Base-by-base conservation (phyloP, 1,284 basidiomycete genomes). In the Albatrellus sp. region DNA sequence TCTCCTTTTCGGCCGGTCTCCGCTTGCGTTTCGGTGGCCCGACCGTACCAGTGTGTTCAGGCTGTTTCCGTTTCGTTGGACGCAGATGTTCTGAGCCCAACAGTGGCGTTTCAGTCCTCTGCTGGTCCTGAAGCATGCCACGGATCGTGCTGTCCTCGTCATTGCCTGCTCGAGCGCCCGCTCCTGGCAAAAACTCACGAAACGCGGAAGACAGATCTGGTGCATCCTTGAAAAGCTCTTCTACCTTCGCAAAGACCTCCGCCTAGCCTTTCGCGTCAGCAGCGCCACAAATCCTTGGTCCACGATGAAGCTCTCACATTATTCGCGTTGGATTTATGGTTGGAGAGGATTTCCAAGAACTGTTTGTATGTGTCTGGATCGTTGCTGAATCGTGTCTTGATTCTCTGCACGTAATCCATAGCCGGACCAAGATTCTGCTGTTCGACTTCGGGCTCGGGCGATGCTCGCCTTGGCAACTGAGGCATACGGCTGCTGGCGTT, bases 341-440 rank as follows among this genome's bases (percentile, higher is more conserved):
- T 74, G 2, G 90, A 86, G 28, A 98, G 66, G 50, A 97, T 91
- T 63, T 94, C 90, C 47, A 98, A 67, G 64, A 98, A 98, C 56
- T 89, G 82, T 57, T 88, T 85, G 65, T 98, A 98, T 8, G 87
- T 92, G 31, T 93, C 90, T 1, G 90, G 80, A 55, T 94, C 88
- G 45, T 69, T 67, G 16, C 68, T 68, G 64, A 92, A 98, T 34
- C 91, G 80, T 53, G 89, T 85, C 65, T 96, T 98, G 66, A 98
- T 97, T 65, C 91, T 92, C 65, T 96, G 92, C 34, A 98, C 90
- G 56, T 96, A 98, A 56, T 88, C 81, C 52, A 98, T 85, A 1
- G 93, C 94, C 1, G 80, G 79, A 50, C 75, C 74, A 39, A 82
- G 71, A 28, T 38, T 46, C 19, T 45, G 50, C 16, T 42, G 41